These are phyloP conservation scores for Colletotrichum magnum DNA, from an alignment of 2,329 filamentous ascomycete species.

Conservation along the genomic window DNA sequence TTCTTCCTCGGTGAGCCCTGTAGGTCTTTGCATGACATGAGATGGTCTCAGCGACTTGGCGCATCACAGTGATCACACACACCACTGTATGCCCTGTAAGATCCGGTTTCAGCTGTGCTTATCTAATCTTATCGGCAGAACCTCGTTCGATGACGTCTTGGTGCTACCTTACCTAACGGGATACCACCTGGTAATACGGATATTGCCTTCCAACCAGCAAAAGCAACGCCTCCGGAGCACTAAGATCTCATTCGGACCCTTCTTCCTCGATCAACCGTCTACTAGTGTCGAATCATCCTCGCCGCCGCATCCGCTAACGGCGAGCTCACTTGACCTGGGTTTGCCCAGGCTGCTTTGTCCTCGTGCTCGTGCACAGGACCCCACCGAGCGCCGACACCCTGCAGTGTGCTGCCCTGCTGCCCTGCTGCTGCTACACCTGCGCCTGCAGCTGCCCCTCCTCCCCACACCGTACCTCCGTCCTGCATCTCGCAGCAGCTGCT, in stretches of 20 bases:
- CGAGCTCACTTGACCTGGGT: conserved; percentile 35
- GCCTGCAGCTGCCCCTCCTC: neutral
- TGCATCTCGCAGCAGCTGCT: neutral
- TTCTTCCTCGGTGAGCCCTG: conserved; percentile 24
- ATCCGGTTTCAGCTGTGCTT: conserved; percentile 39
- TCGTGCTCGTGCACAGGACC: conserved; percentile 40
- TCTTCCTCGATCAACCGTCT: conserved; percentile 23
- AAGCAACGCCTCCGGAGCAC: neutral
- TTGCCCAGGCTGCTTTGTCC: conserved; percentile 37
- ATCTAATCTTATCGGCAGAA: conserved; percentile 27
- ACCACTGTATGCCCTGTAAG: conserved; percentile 12
- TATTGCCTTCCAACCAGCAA: neutral
- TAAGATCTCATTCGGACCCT: conserved; percentile 28
- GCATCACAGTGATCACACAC: neutral
- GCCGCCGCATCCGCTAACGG: conserved; percentile 19
- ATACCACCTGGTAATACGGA: neutral
- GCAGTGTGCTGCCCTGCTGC: neutral
- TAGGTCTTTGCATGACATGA: neutral
- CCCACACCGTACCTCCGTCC: neutral
- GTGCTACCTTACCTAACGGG: neutral
- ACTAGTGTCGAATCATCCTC: neutral
- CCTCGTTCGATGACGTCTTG: conserved; percentile 22
- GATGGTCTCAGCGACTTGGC: neutral
- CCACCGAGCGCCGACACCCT: conserved; percentile 33
- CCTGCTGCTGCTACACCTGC: conserved; percentile 1